These are phyloP conservation scores for Maudiozyma bulderi DNA, from an alignment of 805 yeast species.

Conservation along the genomic window DNA sequence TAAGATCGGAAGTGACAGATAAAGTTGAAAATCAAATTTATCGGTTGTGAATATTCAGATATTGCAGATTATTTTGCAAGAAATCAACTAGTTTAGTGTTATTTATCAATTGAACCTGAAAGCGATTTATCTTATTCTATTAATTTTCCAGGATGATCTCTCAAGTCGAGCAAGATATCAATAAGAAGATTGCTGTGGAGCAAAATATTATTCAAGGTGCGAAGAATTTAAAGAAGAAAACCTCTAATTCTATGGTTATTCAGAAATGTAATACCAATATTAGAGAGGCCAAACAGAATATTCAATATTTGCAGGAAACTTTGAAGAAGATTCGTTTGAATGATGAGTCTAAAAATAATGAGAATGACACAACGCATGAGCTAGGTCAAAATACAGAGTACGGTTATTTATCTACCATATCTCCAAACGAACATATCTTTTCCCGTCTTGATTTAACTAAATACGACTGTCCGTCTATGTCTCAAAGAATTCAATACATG, in stretches of 20 bases:
- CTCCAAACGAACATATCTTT: conserved; percentile 32
- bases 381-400: conserved; percentile 11
- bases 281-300: conserved; percentile 83
- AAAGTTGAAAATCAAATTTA: no score
- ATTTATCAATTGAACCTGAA: no score
- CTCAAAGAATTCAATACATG: conserved; percentile 92
- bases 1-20: no score
- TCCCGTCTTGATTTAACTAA: conserved; percentile 75
- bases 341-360: conserved; percentile 4
- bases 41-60: no score
- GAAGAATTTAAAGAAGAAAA: conserved; percentile 64
- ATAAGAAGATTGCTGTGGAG: conserved; percentile 80
- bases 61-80: no score
- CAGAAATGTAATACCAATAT: conserved; percentile 86
- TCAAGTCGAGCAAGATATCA: conserved; percentile 48
- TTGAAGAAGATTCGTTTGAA: conserved; percentile 44
- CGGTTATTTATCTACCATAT: conserved; percentile 32
- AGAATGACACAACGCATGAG: conserved; percentile 1
- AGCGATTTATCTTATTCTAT: not conserved
- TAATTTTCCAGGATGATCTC: conserved; percentile 7
- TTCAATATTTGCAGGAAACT: conserved; percentile 76
- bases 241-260: conserved; percentile 72
- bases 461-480: conserved; percentile 88
- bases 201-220: conserved; percentile 82
- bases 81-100: not conserved